Evolutionary conservation across 2,329 filamentous ascomycete species (phyloP), one percentile per base, ranked within the genome.

Genomic region (Rhynchosporium agropyri): DNA sequence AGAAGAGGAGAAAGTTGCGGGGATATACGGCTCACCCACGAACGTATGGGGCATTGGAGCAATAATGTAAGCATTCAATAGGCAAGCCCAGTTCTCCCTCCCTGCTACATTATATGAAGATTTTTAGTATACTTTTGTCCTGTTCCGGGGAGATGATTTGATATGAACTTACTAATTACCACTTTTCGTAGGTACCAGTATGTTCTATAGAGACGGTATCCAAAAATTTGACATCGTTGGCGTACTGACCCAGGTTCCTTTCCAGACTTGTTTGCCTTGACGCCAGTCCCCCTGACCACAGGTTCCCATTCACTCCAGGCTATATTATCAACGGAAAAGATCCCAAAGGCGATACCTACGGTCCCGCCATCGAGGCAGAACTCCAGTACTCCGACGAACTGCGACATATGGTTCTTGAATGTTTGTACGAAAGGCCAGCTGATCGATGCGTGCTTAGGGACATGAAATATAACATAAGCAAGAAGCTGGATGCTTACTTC

Each of bases 41-140:
- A 60, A 60, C n/a, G 36, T 60, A 6, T 60, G 58, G 58, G 48
- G 49, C 2, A 46, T 60, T 10, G 58, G 58, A 4, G 49, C 38
- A 7, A 54, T 60, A 13, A 60, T 60, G 58, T 36, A 10, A 36
- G 33, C 9, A 36, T 10, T 10, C 33, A 36, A 6, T 36, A 10
- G 9, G 33, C 5, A 36, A 36, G 2, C 33, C 6, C 33, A 36
- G 9, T 36, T 36, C 5, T 6, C 9, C 33, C 33, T 36, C 33
- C 33, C 33, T 36, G 9, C 9, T 36, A 20, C 33, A 36, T 36
- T 36, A 6, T 36, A 6, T 10, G 33, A 20, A 20, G 20, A 20
- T 20, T 20, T 20, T 20, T 20, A 20, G 20, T 20, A 20, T 20
- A 20, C 1, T 20, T 20, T 20, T 20, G 20, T 20, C 20, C 20